A percentile compares a stretch with the other conserved stretches of the same genome.
These are phyloP conservation scores for Plasmodium gonderi DNA, from an alignment of 169 alveolate species.

Conservation along the genomic window DNA sequence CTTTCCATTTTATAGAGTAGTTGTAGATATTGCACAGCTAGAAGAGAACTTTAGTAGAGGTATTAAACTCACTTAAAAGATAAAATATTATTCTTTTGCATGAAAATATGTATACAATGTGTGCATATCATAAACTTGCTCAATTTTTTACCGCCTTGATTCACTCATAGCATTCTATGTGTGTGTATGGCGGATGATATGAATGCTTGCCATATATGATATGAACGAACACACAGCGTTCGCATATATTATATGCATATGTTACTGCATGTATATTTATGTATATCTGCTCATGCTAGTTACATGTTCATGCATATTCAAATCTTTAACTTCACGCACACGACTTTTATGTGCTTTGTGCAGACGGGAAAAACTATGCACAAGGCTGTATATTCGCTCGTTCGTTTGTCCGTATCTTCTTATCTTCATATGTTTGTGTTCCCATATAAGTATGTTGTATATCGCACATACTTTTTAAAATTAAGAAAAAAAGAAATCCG, in stretches of 20 bases:
- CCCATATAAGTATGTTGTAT: not conserved
- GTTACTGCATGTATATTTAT: not conserved
- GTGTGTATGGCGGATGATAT: not conserved
- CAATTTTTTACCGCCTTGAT: not conserved
- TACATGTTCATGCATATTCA: constrained; percentile 6
- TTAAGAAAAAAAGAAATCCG: not conserved
- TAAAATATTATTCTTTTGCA: not conserved
- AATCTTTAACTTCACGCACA: not conserved
- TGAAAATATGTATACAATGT: not conserved
- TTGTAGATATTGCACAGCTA: not conserved
- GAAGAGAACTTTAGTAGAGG: not conserved
- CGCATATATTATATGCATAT: too few species aligned
- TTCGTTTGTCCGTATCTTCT: not conserved
- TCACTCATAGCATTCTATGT: not conserved
- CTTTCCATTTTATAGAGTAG: not conserved
- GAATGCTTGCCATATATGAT: not conserved
- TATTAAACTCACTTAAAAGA: not conserved
- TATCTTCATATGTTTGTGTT: too few species aligned
- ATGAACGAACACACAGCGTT: not conserved
- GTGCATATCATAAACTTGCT: not conserved
- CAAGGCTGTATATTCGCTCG: not conserved
- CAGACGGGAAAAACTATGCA: not conserved
- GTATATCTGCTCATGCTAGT: not conserved
- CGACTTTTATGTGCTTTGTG: not conserved
- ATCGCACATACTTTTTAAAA: not conserved